Conservation (phyloP, 2,329 filamentous ascomycete genomes). For the Cephalotrichum gorgonifer region DNA sequence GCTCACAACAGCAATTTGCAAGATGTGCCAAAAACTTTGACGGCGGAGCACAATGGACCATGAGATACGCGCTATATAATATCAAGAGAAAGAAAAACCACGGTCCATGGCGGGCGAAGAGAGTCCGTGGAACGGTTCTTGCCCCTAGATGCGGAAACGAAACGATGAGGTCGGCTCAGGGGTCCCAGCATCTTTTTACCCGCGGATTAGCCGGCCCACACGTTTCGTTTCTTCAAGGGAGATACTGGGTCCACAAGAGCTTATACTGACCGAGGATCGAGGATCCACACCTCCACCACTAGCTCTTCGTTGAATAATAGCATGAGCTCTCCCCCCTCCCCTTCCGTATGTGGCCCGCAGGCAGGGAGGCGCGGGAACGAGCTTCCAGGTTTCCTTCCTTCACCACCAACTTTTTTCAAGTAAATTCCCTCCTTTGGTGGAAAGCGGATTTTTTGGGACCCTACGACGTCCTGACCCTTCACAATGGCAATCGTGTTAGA, state of each 20-base stretch:
- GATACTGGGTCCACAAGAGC: not conserved
- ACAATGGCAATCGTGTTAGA: slow-evolving; percentile 40
- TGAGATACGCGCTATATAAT: not conserved
- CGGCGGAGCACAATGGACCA: not conserved
- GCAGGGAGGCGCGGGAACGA: too few species aligned
- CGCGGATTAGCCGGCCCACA: not conserved
- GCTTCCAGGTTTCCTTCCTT: too few species aligned
- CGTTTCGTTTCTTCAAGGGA: not conserved
- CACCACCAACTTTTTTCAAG: too few species aligned
- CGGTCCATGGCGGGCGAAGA: not conserved
- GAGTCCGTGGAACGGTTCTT: not conserved
- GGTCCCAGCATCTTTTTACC: not conserved
- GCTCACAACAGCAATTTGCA: too few species aligned
- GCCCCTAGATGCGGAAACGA: not conserved
- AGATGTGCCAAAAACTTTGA: not conserved
- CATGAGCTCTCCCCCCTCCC: too few species aligned
- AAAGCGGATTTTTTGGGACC: too few species aligned
- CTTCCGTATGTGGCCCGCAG: too few species aligned
- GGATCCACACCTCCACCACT: not conserved
- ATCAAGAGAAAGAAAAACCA: not conserved
- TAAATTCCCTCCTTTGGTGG: too few species aligned
- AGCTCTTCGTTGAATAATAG: too few species aligned
- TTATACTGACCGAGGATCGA: not conserved
- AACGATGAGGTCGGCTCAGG: not conserved
- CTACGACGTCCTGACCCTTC: slow-evolving; percentile 3